phyloP scores from a whole-genome alignment of 805 yeast genomes.

The Groenewaldozyma tartarivorans region DNA sequence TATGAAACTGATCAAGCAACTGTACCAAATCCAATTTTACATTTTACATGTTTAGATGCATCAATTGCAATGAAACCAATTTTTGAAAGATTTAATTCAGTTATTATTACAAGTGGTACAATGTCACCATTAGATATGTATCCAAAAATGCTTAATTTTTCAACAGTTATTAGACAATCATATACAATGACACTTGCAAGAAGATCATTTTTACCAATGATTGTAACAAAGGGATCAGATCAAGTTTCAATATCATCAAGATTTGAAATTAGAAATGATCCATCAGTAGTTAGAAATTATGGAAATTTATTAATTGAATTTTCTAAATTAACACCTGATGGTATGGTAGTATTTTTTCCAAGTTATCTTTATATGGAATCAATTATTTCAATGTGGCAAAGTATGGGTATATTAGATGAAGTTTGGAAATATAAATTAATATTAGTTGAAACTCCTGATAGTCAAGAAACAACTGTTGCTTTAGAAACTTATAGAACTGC shows the following conservation, averaged over 20 bases:
- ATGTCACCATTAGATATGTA: constrained; percentile 98
- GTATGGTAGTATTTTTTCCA: constrained; percentile 95
- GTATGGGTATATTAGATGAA: constrained; percentile 95
- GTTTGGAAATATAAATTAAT: constrained; percentile 97
- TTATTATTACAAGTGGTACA: constrained; percentile 94
- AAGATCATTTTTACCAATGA: constrained; percentile 86
- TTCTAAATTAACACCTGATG: constrained; percentile 94
- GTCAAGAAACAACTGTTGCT: constrained; percentile 94
- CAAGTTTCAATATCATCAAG: constrained; percentile 95
- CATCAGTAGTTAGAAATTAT: constrained; percentile 93
- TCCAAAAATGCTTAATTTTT: constrained; percentile 91
- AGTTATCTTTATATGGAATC: constrained; percentile 96
- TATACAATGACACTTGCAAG: constrained; percentile 93
- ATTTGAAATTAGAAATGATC: constrained; percentile 94
- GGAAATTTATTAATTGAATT: constrained; percentile 89
- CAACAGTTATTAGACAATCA: constrained; percentile 87
- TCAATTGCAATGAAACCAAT: constrained; percentile 96
- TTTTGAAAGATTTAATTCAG: constrained; percentile 85
- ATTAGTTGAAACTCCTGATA: constrained; percentile 96
- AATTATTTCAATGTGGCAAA: constrained; percentile 97
- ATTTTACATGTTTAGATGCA: constrained; percentile 93
- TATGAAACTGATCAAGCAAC: constrained; percentile 91
- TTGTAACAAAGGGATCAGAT: constrained; percentile 95
- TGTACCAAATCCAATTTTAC: constrained; percentile 91
- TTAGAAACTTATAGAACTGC: constrained; percentile 93